Conservation (phyloP, 2,329 filamentous ascomycete genomes). For the Penicillium aurantiogriseum region DNA sequence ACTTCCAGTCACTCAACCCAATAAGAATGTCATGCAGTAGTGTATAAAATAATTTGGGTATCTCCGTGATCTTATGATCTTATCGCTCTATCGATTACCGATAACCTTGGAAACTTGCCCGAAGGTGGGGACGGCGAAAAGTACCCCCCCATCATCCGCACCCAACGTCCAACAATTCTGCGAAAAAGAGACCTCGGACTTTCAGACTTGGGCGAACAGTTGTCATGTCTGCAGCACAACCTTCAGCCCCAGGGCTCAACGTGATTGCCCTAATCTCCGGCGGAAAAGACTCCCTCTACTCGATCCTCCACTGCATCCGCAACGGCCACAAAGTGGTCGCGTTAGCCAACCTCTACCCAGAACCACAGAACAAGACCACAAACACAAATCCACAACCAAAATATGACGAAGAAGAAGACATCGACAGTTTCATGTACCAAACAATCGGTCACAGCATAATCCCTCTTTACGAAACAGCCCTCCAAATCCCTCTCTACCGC, state of each 20-base stretch:
- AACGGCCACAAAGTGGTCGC: conserved; percentile 85
- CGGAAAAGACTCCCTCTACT: conserved; percentile 96
- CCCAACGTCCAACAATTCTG: conserved; percentile 1
- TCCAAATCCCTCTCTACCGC: conserved; percentile 80
- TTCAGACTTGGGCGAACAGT: neutral
- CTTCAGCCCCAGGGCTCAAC: conserved; percentile 47
- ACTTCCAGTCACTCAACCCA: neutral
- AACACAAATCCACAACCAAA: neutral
- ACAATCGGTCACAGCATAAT: conserved; percentile 88
- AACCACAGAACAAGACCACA: conserved; percentile 6
- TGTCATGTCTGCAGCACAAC: conserved; percentile 34
- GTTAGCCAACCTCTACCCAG: conserved; percentile 81
- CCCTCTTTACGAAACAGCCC: conserved; percentile 76
- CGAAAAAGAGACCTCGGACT: conserved; percentile 1
- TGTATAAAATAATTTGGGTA: neutral
- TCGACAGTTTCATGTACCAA: conserved; percentile 99
- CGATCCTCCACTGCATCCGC: conserved; percentile 80
- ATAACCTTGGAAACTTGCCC: conserved; percentile 1
- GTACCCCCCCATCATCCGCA: conserved; percentile 8
- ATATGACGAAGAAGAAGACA: conserved; percentile 54
- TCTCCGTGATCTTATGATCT: neutral
- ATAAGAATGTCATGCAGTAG: neutral
- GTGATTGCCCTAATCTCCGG: conserved; percentile 93
- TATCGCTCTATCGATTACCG: conserved; percentile 7
- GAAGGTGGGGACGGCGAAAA: conserved; percentile 10